phyloP scores from a whole-genome alignment of 192 early-diverging fungal species.

The Coemansia sp. region DNA sequence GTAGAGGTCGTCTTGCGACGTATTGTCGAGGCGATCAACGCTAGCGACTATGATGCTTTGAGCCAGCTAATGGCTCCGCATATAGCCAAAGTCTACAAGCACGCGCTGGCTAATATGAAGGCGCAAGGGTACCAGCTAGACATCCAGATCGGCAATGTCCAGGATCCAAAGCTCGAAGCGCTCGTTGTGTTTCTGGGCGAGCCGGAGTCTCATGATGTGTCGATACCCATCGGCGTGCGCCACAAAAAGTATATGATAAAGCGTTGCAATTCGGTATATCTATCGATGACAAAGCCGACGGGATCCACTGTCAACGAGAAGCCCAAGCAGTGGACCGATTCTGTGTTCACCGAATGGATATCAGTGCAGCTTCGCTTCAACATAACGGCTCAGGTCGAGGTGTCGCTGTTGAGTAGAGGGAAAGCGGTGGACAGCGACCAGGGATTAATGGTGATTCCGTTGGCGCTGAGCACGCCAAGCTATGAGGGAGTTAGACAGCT shows the following conservation, averaged over 20 bases:
- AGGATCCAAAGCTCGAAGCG: not conserved
- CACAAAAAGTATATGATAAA: conserved; percentile 3
- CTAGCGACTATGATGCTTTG: conserved; percentile 7
- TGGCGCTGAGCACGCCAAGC: conserved; percentile 12
- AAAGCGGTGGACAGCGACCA: conserved; percentile 16
- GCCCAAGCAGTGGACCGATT: not conserved
- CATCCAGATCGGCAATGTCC: not conserved
- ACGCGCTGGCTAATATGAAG: conserved; percentile 8
- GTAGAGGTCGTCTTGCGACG: not conserved
- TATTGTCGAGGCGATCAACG: conserved; percentile 11
- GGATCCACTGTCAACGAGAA: too few relatives aligned
- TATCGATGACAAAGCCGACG: not conserved
- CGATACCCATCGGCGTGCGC: conserved; percentile 8
- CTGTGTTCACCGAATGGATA: not conserved
- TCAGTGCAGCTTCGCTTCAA: conserved; percentile 7
- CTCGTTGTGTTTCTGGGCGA: not conserved
- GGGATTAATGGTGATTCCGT: conserved; percentile 11
- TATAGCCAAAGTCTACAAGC: conserved; percentile 15
- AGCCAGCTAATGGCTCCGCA: conserved; percentile 11
- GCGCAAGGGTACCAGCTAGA: conserved; percentile 11
- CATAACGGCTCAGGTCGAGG: conserved; percentile 1
- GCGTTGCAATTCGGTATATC: not conserved
- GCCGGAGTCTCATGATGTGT: conserved; percentile 11
- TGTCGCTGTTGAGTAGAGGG: conserved; percentile 5
- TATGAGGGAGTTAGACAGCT: not conserved